Percentiles rank a stretch among this genome's conserved stretches.
Conservation (phyloP, 2,329 filamentous ascomycete species). For the Pseudogymnoascus sp. region DNA sequence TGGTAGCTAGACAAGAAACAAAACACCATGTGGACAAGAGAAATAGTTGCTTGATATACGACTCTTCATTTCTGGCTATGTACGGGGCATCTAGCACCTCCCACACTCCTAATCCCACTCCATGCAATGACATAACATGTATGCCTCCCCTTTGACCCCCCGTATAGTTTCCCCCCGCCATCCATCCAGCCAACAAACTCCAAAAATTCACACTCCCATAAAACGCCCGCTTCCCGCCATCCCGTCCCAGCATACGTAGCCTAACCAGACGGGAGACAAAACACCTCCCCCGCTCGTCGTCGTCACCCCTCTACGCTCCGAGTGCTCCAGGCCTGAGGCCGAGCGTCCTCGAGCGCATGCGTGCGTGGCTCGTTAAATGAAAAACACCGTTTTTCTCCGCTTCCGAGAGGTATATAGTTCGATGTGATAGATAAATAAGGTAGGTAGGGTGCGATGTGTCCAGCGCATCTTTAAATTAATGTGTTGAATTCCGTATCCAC, state of each 20-base stretch:
- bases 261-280: not conserved
- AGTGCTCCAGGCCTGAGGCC: not conserved
- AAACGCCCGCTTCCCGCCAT: not conserved
- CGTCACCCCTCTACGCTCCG: not conserved
- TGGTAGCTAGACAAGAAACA: not conserved
- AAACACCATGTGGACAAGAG: not conserved
- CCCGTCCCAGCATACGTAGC: not conserved
- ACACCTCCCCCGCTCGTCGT: not conserved
- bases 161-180: not conserved
- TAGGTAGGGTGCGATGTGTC: not conserved
- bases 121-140: not conserved
- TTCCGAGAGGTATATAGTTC: not conserved
- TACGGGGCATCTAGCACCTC: not conserved
- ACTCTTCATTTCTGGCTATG: not conserved
- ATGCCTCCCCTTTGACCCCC: not conserved
- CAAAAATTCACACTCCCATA: not conserved
- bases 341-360: not conserved
- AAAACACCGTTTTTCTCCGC: not conserved
- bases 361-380: not conserved
- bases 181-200: not conserved
- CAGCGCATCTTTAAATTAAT: constrained; percentile 4
- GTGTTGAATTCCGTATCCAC: not conserved
- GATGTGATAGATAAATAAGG: constrained; percentile 3
- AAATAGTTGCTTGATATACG: not conserved
- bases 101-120: not conserved